phyloP scores from a whole-genome alignment of 768 basidiomycete genomes.

The Rhizopogon salebrosus region DNA sequence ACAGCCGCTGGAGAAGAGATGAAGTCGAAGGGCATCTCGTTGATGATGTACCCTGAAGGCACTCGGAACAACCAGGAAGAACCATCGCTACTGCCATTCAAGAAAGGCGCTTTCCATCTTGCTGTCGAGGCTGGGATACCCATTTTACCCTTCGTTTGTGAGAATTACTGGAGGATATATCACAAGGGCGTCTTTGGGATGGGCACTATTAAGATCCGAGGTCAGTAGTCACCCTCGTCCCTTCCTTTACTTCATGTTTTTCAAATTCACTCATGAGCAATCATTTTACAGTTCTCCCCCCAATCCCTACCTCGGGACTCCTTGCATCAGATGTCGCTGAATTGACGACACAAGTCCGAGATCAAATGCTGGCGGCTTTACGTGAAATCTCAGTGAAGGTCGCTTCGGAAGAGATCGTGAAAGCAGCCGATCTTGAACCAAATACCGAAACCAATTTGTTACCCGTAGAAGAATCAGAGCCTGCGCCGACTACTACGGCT shows the following conservation, averaged over 20 bases:
- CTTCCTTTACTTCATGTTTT: background rate
- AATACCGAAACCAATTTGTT: slow-evolving; percentile 20
- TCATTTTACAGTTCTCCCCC: slow-evolving; percentile 71
- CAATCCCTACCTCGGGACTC: slow-evolving; percentile 71
- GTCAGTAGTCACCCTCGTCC: slow-evolving; percentile 27
- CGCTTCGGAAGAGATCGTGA: slow-evolving; percentile 20
- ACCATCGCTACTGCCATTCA: slow-evolving; percentile 78
- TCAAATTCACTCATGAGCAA: slow-evolving; percentile 6
- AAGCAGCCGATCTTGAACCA: slow-evolving; percentile 9
- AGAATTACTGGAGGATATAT: slow-evolving; percentile 92
- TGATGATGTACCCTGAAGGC: slow-evolving; percentile 97
- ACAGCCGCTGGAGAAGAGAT: slow-evolving; percentile 74
- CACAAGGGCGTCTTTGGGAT: slow-evolving; percentile 68
- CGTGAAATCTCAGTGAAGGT: slow-evolving; percentile 67
- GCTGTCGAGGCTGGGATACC: slow-evolving; percentile 89
- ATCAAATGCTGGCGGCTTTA: slow-evolving; percentile 75
- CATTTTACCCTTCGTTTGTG: slow-evolving; percentile 85
- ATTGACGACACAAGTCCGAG: slow-evolving; percentile 62
- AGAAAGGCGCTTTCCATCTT: slow-evolving; percentile 97
- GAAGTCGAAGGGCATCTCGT: slow-evolving; percentile 61
- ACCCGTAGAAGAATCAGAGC: slow-evolving; percentile 6
- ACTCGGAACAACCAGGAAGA: slow-evolving; percentile 71
- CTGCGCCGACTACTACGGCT: slow-evolving; percentile 7
- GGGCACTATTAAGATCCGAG: slow-evolving; percentile 77
- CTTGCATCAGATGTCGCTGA: slow-evolving; percentile 63